Conservation (phyloP, 192 early-diverging fungal species). For the Piromyces finnis region DNA sequence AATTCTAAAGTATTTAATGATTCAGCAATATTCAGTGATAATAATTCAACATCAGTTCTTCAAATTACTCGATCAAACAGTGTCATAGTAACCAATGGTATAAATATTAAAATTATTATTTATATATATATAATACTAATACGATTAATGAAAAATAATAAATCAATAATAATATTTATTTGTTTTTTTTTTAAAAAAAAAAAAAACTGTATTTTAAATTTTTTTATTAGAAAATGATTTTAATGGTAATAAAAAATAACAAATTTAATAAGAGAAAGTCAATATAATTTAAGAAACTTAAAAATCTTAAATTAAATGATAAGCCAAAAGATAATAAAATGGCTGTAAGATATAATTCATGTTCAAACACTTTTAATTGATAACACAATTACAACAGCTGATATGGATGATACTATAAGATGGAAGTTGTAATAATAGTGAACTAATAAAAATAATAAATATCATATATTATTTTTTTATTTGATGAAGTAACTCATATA, state of each 20-base stretch:
- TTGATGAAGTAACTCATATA: no score
- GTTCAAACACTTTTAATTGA: constrained; percentile 35
- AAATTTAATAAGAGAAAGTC: neutral
- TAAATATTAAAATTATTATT: no score
- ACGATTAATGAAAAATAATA: no score
- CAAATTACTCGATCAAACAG: neutral
- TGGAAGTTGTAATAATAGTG: no score
- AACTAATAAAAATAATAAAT: no score
- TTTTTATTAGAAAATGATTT: neutral
- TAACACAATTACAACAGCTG: constrained; percentile 22
- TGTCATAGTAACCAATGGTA: neutral
- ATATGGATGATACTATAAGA: constrained; percentile 21
- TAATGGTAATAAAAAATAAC: neutral
- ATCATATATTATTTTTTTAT: no score
- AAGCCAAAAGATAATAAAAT: neutral
- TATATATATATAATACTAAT: no score
- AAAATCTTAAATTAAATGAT: neutral
- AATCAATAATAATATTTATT: no score
- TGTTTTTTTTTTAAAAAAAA: no score
- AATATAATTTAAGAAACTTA: neutral
- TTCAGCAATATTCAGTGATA: neutral
- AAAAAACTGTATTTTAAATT: no score
- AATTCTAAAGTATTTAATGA: neutral
- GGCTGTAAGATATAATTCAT: neutral
- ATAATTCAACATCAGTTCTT: neutral